A percentile compares a stretch with the other conserved stretches of the same genome.
phyloP scores from a whole-genome alignment of 371 early-diverging fungal species.

The Mortierella sp. region DNA sequence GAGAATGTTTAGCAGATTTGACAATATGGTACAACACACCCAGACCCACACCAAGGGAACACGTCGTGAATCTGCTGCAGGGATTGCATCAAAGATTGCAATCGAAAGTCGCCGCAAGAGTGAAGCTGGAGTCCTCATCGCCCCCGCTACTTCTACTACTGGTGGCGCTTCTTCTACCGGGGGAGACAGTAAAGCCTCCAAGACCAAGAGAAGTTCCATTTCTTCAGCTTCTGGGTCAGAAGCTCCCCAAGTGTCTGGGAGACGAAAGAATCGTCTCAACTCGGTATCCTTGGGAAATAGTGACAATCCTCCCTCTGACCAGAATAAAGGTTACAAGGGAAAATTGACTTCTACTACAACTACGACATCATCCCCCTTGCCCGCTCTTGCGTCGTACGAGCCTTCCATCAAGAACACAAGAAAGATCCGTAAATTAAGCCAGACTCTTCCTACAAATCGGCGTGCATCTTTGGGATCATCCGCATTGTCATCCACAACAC shows the following conservation, averaged over 20 bases:
- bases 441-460: not conserved
- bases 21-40: constrained; percentile 76
- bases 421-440: constrained; percentile 11
- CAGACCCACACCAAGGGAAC: constrained; percentile 65
- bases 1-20: constrained; percentile 70
- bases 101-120: constrained; percentile 55
- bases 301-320: not conserved
- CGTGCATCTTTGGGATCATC: constrained; percentile 26
- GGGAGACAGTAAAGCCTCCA: not conserved
- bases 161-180: not conserved
- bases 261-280: constrained; percentile 29
- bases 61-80: constrained; percentile 28
- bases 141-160: no score
- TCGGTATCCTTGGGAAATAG: constrained; percentile 23
- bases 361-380: not conserved
- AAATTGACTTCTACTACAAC: not conserved
- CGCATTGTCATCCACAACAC: constrained; percentile 15
- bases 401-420: constrained; percentile 9
- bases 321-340: not conserved
- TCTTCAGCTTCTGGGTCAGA: constrained; percentile 30
- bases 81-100: constrained; percentile 44
- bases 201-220: constrained; percentile 30
- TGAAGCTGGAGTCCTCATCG: no score
- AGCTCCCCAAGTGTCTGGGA: not conserved
- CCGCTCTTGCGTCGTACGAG: constrained; percentile 4